A percentile compares a stretch with the other conserved stretches of the same genome.
Evolutionary conservation across 768 basidiomycete genomes (phyloP).

Genomic region (Tulasnella sp.): DNA sequence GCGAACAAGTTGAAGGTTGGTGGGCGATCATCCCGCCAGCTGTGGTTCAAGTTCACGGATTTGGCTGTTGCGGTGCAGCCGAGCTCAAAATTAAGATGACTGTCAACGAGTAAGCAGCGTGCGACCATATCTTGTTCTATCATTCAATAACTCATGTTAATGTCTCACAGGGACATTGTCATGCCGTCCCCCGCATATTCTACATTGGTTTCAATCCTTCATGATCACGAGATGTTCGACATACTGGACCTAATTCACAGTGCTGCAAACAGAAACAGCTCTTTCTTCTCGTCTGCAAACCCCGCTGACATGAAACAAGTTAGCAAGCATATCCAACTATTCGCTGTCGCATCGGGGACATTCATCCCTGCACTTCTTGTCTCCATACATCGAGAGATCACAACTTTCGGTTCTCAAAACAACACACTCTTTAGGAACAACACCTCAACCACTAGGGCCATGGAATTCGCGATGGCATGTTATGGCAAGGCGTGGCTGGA

Average conservation of each 20-base stretch:
- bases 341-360: slow-evolving; percentile 60
- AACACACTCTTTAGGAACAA: slow-evolving; percentile 63
- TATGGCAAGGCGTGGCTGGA: slow-evolving; percentile 75
- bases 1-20: slow-evolving; percentile 73
- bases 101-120: slow-evolving; percentile 53
- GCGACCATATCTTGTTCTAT: slow-evolving; percentile 21
- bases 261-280: slow-evolving; percentile 52
- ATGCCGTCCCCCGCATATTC: slow-evolving; percentile 56
- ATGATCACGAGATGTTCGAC: slow-evolving; percentile 36
- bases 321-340: slow-evolving; percentile 56
- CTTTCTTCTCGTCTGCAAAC: background rate
- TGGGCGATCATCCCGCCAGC: slow-evolving; percentile 44
- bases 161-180: slow-evolving; percentile 53
- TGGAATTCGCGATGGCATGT: slow-evolving; percentile 71
- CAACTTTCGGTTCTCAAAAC: slow-evolving; percentile 27
- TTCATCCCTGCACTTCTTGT: slow-evolving; percentile 30
- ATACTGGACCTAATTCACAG: slow-evolving; percentile 60
- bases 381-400: slow-evolving; percentile 22
- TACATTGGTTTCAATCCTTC: slow-evolving; percentile 33
- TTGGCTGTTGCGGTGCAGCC: slow-evolving; percentile 33
- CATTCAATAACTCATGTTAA: slow-evolving; percentile 8
- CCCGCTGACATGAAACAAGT: slow-evolving; percentile 54
- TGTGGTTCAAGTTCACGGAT: background rate
- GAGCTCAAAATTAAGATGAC: slow-evolving; percentile 62
- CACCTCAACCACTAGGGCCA: slow-evolving; percentile 42